Base-by-base conservation (phyloP, 1,284 basidiomycete species). In the Bondarzewia mesenterica region DNA sequence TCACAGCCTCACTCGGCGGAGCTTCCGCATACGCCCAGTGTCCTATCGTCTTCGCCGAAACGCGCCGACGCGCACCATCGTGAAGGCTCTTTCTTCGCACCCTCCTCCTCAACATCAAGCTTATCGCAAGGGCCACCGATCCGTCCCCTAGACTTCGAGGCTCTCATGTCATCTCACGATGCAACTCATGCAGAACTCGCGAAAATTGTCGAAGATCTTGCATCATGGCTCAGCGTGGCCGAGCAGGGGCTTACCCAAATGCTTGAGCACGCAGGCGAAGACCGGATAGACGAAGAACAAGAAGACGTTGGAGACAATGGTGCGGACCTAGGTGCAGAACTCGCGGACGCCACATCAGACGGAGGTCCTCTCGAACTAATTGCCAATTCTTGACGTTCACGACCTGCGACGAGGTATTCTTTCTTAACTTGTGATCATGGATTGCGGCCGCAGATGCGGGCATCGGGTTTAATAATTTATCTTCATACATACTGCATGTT, bases 141-240 rank as follows among this genome's bases (percentile, higher is more conserved):
- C 5, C 73, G 70, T 35, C 79, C 86, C 2, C 69, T 94, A 15
- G 84, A 93, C 60, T 82, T 90, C 51, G 64, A 65, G 6, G 63
- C 70, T n/a, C 65, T 93, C 36, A 73, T 81, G 48, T 68, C 70
- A 15, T 73, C 73, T 10, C 72, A 71, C 32, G 84, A 86, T 26
- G 74, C 74, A 29, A 83, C 88, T 0, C 85, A 89, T 55, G 66
- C 70, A 1, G 83, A 88, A 59, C 73, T 97, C 36, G 82, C 82
- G 32, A 69, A 72, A 42, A 89, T 85, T 1, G 81, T 96, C 7
- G 85, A 88, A 50, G 85, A 90, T 56, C 75, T 98, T 39, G 75
- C 80, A 2, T 73, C 78, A 54, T 96, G 91, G 91, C 67, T 98
- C 47, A 77, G 80, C 4, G 74, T 84, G 1, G 77, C 96, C 1